Base-by-base conservation (phyloP, 768 basidiomycete species). In the Cyathus striatus region DNA sequence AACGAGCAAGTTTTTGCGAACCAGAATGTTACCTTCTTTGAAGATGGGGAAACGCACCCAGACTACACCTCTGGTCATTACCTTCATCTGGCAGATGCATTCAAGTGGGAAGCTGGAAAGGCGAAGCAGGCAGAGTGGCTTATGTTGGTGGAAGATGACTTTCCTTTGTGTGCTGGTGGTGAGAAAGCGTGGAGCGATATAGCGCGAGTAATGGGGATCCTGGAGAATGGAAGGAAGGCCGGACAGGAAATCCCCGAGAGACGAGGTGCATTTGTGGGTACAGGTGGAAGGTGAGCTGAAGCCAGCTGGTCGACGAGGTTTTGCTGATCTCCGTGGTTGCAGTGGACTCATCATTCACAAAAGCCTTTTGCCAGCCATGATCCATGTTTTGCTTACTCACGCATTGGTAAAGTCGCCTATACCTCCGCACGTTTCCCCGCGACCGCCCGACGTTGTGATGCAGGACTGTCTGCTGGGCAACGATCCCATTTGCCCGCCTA, bases 141-240 rank as follows among this genome's bases (percentile, higher is more conserved):
- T 3, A 70, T 70, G 63, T 53, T 72, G 10, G 54, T 67, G 22
- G 70, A 70, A 41, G 69, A 73, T 47, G 69, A 73, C 46, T 72
- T 72, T 36, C 69, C 70, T 0, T 34, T 72, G 16, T 72, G 68
- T 23, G 63, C 58, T 13, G 58, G 59, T 5, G 35, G 35, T 10
- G 59, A 62, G 49, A 39, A 37, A 16, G 66, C 66, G 18, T 63
- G 61, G 59, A 38, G 56, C 6, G 64, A 60, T 0, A 32, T 72
- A 3, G 46, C 52, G 4, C 52, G 45, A 24, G 64, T 64, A 34
- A 62, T 69, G 61, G 50, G 49, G 13, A 51, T 55, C 21, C 48
- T 70, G 34, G 51, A 63, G 34, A 44, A 44, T 6, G 53, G 59
- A 38, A 41, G 48, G 21, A 35, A 40, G n/a, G 23, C 34, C 21